Evolutionary conservation across 2,329 filamentous ascomycete species (phyloP).

Genomic region (Chaetomiaceae sp.): DNA sequence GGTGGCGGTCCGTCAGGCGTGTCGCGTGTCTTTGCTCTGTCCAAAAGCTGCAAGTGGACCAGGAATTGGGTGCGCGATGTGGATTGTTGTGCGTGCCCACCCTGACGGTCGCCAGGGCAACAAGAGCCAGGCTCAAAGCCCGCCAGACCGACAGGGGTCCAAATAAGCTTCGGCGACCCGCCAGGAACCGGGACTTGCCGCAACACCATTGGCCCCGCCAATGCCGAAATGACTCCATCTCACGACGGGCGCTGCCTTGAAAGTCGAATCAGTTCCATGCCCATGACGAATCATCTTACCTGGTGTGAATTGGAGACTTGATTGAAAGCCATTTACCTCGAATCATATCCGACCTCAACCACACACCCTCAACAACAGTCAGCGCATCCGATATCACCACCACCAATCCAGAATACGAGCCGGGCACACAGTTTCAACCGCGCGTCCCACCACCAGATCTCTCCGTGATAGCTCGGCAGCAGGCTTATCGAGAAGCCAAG

Average conservation of each 20-base stretch:
- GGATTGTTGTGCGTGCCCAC: slow-evolving; percentile 15
- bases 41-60: slow-evolving; percentile 13
- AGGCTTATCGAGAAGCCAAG: background rate
- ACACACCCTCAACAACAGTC: too few relatives aligned
- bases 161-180: slow-evolving; percentile 12
- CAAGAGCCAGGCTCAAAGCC: too few relatives aligned
- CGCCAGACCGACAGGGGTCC: slow-evolving; percentile 4
- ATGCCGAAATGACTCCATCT: slow-evolving; percentile 15
- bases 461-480: too few relatives aligned
- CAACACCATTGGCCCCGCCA: slow-evolving; percentile 16
- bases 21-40: slow-evolving; percentile 13
- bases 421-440: background rate
- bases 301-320: too few relatives aligned
- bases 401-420: background rate
- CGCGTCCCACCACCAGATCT: too few relatives aligned
- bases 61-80: slow-evolving; percentile 6
- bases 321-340: too few relatives aligned
- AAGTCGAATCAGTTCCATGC: background rate
- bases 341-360: too few relatives aligned
- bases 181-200: slow-evolving; percentile 1
- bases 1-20: slow-evolving; percentile 11
- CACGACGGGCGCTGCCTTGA: background rate
- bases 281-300: background rate
- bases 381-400: too few relatives aligned
- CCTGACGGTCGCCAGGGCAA: slow-evolving; percentile 22